Evolutionary conservation across 306 rosid species (phyloP), one percentile per base, ranked within the genome.

Genomic region (Lagenaria siceraria): DNA sequence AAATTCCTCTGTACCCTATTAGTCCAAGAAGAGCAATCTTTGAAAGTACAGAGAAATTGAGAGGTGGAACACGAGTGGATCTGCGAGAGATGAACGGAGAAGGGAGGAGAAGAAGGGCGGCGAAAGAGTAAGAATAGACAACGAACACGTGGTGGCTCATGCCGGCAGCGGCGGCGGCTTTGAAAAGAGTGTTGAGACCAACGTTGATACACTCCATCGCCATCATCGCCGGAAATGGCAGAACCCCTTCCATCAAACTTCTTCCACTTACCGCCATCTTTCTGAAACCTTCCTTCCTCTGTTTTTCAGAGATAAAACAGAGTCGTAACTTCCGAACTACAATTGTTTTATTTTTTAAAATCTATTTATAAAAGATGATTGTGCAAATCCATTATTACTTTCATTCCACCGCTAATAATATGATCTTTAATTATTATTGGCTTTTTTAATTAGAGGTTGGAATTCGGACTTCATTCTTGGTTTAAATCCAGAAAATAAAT

Each of bases 91-190:
- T 11, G 74, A 93, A 88, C 27, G 93, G 86, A 0, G 90, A 52
- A 21, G 98, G 97, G 65, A 90, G 85, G 77, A 91, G 90, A 1
- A 87, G 52, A 68, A 87, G 46, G 58, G 92, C 90, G 11, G 93
- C 91, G 77, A 93, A 51, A 63, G 88, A 78, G 75, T 89, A 93
- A 81, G 95, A 86, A 77, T 93, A 93, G 64, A 88, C 83, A 40
- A 93, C 85, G 82, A 93, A 93, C 64, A 93, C 98, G 83, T 81
- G 87, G 85, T 84, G 81, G 73, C 95, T 93, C 96, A 93, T 84
- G 27, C 98, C 98, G 42, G 71, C 71, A 40, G 81, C 14, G 38
- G 96, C 88, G 42, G 98, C 98, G 22, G 93, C 93, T 87, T 93
- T 93, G 87, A 90, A 93, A 56, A 93, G 92, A 6, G 95, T 93